These are phyloP conservation scores for Gossypium arboreum DNA, from an alignment of 345 rosid genomes.

Conservation along the genomic window DNA sequence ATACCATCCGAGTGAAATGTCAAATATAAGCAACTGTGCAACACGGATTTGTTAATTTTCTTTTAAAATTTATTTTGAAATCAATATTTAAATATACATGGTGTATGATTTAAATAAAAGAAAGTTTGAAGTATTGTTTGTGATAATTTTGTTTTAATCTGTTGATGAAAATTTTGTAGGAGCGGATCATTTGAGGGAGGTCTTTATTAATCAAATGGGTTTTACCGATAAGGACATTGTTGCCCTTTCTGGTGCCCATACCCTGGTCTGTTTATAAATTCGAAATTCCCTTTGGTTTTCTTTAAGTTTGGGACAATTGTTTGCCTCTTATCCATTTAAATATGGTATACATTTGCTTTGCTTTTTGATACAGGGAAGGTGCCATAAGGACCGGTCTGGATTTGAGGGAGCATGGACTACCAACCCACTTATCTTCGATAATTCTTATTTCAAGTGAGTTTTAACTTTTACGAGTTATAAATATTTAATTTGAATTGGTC, in stretches of 20 bases:
- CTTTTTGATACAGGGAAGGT: conserved; percentile 55
- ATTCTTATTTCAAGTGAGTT: conserved; percentile 83
- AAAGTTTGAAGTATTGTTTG: not conserved
- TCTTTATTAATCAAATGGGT: conserved; percentile 68
- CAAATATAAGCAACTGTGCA: too few relatives aligned
- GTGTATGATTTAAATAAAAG: too few relatives aligned
- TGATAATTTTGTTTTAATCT: not conserved
- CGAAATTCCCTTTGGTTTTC: not conserved
- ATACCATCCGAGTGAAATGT: too few relatives aligned
- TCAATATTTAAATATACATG: too few relatives aligned
- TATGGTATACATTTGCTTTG: not conserved
- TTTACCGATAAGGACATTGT: conserved; percentile 86
- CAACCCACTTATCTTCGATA: conserved; percentile 86
- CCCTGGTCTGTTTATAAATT: conserved; percentile 41
- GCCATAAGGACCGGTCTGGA: conserved; percentile 97
- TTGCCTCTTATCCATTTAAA: not conserved
- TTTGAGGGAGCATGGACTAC: conserved; percentile 92
- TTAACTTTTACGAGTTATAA: not conserved
- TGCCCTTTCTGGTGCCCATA: conserved; percentile 91
- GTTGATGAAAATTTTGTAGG: conserved; percentile 28
- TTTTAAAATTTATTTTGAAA: too few relatives aligned
- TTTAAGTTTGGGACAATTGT: not conserved
- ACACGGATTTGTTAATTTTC: too few relatives aligned
- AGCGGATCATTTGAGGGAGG: conserved; percentile 71
- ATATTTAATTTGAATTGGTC: too few relatives aligned